phyloP scores from a whole-genome alignment of 2,329 filamentous ascomycete genomes.

The Aspergillus felis region DNA sequence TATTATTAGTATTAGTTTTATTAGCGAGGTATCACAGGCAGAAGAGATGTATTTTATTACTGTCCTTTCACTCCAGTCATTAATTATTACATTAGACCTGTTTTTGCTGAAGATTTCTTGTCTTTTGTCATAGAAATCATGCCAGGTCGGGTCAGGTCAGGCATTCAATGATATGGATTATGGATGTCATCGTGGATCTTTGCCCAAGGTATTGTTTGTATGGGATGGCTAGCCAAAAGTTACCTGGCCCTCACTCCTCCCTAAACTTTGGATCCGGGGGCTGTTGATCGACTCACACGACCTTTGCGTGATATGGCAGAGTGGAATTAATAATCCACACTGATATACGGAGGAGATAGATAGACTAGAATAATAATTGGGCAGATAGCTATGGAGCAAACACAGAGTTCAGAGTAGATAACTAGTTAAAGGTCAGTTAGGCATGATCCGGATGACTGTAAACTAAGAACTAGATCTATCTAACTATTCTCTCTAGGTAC shows the following conservation, averaged over 20 bases:
- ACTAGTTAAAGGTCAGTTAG: too few relatives aligned
- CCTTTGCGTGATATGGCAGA: background rate
- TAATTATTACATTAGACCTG: background rate
- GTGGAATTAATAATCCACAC: too few relatives aligned
- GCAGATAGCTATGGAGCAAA: background rate
- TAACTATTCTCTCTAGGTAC: too few relatives aligned
- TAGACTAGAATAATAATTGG: background rate
- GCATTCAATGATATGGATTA: too few relatives aligned
- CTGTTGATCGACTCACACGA: background rate
- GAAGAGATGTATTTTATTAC: background rate
- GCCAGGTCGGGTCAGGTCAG: too few relatives aligned
- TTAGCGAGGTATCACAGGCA: background rate
- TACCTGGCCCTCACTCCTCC: background rate
- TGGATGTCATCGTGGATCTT: too few relatives aligned
- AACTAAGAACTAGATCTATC: background rate
- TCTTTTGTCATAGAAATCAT: too few relatives aligned
- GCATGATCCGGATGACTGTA: background rate
- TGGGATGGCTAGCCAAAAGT: background rate
- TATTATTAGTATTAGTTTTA: background rate
- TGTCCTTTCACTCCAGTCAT: background rate
- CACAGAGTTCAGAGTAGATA: too few relatives aligned
- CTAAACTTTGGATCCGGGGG: background rate
- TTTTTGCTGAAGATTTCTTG: too few relatives aligned
- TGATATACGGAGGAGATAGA: too few relatives aligned
- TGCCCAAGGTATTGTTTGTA: background rate